These are phyloP conservation scores for Globisporangium middletonii DNA, from an alignment of 352 stramenopile species.

Conservation along the genomic window DNA sequence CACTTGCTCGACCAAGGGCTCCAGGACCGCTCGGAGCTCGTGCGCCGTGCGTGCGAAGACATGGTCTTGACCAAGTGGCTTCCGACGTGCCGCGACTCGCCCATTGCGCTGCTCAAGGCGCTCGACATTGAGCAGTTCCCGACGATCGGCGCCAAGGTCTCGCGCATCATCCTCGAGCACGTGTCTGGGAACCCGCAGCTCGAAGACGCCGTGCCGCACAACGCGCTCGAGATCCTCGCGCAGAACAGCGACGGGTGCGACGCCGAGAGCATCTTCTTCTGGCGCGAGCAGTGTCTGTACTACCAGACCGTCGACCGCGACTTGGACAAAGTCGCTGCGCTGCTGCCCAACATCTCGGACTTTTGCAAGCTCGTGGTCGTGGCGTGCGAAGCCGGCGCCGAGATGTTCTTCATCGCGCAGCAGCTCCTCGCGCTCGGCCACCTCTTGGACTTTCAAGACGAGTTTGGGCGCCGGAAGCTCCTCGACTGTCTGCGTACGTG, in stretches of 20 bases:
- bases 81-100: constrained; percentile 39
- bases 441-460: constrained; percentile 72
- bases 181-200: constrained; percentile 31
- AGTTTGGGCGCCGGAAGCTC: constrained; percentile 69
- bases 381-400: constrained; percentile 31
- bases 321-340: constrained; percentile 35
- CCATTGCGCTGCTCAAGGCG: constrained; percentile 43
- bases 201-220: constrained; percentile 29
- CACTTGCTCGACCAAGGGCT: constrained; percentile 73
- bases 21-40: constrained; percentile 50
- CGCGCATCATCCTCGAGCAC: constrained; percentile 40
- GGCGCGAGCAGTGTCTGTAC: constrained; percentile 73
- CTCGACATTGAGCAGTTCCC: constrained; percentile 64
- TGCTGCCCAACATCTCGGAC: constrained; percentile 61
- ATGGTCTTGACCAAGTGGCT: constrained; percentile 76
- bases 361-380: constrained; percentile 64
- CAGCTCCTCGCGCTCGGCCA: constrained; percentile 59
- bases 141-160: constrained; percentile 40
- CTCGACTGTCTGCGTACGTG: constrained; percentile 55
- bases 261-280: constrained; percentile 67
- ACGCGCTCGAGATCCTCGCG: constrained; percentile 37
- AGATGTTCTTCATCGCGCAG: constrained; percentile 63
- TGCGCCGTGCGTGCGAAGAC: constrained; percentile 50
- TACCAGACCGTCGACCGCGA: constrained; percentile 61
- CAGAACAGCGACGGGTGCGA: constrained; percentile 33